These are phyloP conservation scores for Helianthus tuberosus DNA, from an alignment of 129 eudicot species.

Conservation along the genomic window DNA sequence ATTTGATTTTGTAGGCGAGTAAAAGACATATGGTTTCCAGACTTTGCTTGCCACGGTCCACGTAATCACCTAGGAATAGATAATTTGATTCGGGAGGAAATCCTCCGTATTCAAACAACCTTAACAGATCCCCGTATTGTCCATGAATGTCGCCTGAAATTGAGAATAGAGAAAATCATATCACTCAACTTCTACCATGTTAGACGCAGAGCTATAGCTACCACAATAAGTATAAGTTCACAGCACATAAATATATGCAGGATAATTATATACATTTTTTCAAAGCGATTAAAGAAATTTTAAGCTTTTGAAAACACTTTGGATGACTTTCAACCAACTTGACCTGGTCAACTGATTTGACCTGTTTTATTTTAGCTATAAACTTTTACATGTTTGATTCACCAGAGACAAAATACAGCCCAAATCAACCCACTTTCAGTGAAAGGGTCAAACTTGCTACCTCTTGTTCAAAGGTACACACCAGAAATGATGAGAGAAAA, in stretches of 20 bases:
- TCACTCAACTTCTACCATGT: conserved; percentile 7
- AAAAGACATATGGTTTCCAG: too few relatives aligned
- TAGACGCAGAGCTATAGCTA: neutral
- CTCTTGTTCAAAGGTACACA: neutral
- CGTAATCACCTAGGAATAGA: too few relatives aligned
- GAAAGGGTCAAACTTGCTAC: neutral
- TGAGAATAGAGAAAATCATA: too few relatives aligned
- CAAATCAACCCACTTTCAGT: conserved; percentile 2
- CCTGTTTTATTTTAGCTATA: neutral
- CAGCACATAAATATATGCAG: neutral
- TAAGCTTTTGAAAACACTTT: conserved; percentile 10
- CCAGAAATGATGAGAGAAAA: neutral
- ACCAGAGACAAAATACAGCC: neutral
- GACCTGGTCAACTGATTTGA: neutral
- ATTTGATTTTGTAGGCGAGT: too few relatives aligned
- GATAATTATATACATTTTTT: neutral
- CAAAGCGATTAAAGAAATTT: neutral
- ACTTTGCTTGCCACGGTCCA: too few relatives aligned
- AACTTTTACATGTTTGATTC: neutral
- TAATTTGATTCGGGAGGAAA: too few relatives aligned
- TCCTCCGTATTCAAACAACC: too few relatives aligned
- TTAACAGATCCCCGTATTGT: too few relatives aligned
- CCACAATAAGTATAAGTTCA: neutral
- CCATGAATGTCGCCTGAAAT: too few relatives aligned
- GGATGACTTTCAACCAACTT: neutral